Evolutionary conservation across 139 green algal species (phyloP), one percentile per base, ranked within the genome.

Genomic region (Limnomonas spitsbergensis): DNA sequence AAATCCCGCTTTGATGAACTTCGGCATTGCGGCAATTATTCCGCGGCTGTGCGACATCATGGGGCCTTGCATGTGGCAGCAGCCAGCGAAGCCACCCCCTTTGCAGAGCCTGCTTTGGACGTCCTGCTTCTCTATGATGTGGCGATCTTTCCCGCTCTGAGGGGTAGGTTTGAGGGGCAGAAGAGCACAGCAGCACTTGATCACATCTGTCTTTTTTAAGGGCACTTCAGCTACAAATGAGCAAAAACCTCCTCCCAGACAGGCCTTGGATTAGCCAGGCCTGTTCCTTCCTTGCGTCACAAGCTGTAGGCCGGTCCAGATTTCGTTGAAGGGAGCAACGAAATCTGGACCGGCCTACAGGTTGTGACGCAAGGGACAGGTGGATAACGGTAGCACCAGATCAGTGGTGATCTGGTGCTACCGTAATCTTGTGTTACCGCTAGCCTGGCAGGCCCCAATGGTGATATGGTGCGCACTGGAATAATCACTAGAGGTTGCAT

Each of bases 11-110:
- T 85, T 86, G 37, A 83, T 74, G 42, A 90, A 85, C 34, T 56
- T 78, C 7, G 82, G 85, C 34, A 87, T 73, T 1, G 80, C 85
- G 3, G 82, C 85, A 35, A 90, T 67, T 2, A 90, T 78, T n/a
- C 81, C 81, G 0, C 66, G 4, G 27, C 66, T 70, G 61, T 67
- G 37, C 1, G 34, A 0, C 9, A 68, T 20, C 73, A 69, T 40
- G 53, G 53, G 31, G 47, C 27, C 34, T 20, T 75, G 36, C 2
- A 38, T 54, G 38, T 53, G 20, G 20, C 72, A 31, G 31, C 9
- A 9, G 3, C 71, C 71, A 37, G 4, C 1, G 66, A 36, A 66
- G 35, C 35, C 70, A 3, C 32, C 52, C 42, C 9, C 2, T 27
- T 69, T 40, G 24, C 38, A 26, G 20, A 26, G 40, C n/a, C 70